phyloP scores from a whole-genome alignment of 345 rosid genomes.

The Xanthoceras sorbifolium region DNA sequence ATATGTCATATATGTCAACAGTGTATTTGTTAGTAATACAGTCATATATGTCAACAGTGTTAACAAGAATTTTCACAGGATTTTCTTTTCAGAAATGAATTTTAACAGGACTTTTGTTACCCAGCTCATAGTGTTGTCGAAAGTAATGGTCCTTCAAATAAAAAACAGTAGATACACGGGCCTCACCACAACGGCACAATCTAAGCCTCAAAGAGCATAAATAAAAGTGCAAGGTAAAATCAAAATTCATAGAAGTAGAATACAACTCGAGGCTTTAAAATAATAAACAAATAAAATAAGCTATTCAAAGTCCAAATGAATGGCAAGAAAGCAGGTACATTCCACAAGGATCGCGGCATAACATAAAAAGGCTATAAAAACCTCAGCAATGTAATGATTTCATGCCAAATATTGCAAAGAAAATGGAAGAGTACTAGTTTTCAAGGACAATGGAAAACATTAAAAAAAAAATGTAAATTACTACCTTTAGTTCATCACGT shows the following conservation, averaged over 20 bases:
- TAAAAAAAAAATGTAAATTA: neutral
- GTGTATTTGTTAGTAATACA: too few relatives aligned
- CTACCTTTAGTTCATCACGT: constrained; percentile 96
- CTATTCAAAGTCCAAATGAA: neutral
- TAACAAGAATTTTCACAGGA: neutral
- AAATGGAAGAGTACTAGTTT: neutral
- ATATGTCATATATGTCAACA: neutral
- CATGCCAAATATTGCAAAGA: neutral
- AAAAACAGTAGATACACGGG: neutral
- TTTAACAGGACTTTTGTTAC: neutral
- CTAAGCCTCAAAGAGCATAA: neutral
- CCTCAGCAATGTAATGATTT: neutral
- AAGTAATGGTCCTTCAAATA: neutral
- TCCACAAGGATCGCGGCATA: neutral
- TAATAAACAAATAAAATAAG: too few relatives aligned
- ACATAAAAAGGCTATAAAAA: neutral
- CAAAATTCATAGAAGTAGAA: neutral
- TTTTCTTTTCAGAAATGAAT: neutral
- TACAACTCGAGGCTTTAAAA: neutral
- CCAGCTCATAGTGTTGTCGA: neutral
- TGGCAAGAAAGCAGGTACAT: neutral
- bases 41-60: neutral
- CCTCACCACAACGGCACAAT: neutral
- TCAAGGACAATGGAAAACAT: neutral
- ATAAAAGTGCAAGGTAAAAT: neutral